Base-by-base conservation (phyloP, 2,329 filamentous ascomycete genomes). In the Xylariaceae sp. region DNA sequence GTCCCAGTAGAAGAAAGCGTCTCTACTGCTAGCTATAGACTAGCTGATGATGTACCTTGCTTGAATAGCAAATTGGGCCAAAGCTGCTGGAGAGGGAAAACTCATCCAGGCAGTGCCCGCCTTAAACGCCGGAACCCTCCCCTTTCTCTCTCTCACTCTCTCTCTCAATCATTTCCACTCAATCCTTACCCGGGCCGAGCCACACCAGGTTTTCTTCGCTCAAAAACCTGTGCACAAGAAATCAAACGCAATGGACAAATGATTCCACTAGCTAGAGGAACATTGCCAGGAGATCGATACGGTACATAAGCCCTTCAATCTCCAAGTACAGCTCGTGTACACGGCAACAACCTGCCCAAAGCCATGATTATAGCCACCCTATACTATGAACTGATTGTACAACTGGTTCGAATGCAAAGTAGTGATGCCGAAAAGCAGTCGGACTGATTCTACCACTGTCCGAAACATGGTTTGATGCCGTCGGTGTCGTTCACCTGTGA, bases 121-220 rank as follows among this genome's bases (percentile, higher is more conserved):
- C 61, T 35, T 54, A 8, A 63, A 63, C 61, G 61, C 61, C 61
- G 48, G 47, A 60, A 53, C 53, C 59, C 23, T 30, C 23, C 23
- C 23, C 23, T 5, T 4, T 30, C 23, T 30, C 23, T 30, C 23
- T 30, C 23, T 30, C 23, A 4, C 5, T 30, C 23, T 30, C 23
- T 39, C 42, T 45, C 13, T 17, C 18, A 58, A 58, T 30, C 23
- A 30, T 30, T 58, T 57, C 53, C 53, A 47, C 58, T 34, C 56
- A 42, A 60, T 47, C 55, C 49, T 30, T 60, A 56, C 52, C 60
- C 18, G 39, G 55, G 52, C 55, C 53, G 50, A 50, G 23, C 49
- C 47, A 44, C 37, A 49, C 42, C 23, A 30, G 23, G 23, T 30
- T 34, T 54, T 45, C 57, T 48, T 58, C 59, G 49, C 55, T 62